phyloP scores from a whole-genome alignment of 2,329 filamentous ascomycete genomes.

The Truncatella angustata region DNA sequence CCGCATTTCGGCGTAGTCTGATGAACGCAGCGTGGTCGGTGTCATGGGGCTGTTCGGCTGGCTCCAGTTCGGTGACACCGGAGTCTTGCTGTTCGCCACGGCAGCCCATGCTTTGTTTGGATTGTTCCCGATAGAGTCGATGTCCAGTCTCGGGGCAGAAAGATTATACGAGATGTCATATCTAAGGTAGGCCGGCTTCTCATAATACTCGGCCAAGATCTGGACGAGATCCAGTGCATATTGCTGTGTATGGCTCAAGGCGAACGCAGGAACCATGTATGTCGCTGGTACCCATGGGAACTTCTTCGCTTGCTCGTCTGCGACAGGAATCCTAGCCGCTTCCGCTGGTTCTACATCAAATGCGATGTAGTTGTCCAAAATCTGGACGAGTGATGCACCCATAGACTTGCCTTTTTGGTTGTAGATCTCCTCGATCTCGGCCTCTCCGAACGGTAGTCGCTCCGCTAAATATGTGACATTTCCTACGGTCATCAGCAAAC shows the following conservation, averaged over 20 bases:
- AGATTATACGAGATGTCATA: constrained; percentile 27
- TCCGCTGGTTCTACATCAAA: constrained; percentile 33
- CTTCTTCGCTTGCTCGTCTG: constrained; percentile 33
- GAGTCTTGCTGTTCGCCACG: constrained; percentile 4
- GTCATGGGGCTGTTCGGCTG: constrained; percentile 14
- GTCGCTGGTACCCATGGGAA: constrained; percentile 41
- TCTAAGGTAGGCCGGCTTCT: constrained; percentile 35
- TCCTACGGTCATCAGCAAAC: constrained; percentile 22
- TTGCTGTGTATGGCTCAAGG: constrained; percentile 29
- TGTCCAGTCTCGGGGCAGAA: constrained; percentile 15
- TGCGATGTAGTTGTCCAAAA: constrained; percentile 42
- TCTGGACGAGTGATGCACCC: constrained; percentile 38
- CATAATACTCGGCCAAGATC: constrained; percentile 40
- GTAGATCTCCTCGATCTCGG: constrained; percentile 41
- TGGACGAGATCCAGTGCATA: constrained; percentile 37
- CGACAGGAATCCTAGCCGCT: constrained; percentile 18
- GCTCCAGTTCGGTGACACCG: neutral
- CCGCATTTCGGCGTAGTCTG: constrained; percentile 17
- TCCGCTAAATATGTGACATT: constrained; percentile 45
- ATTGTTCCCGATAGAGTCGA: neutral
- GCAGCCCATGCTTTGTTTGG: constrained; percentile 1
- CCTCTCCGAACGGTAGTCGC: constrained; percentile 38
- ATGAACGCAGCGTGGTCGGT: constrained; percentile 13
- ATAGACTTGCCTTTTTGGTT: constrained; percentile 34
- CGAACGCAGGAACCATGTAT: constrained; percentile 42